Evolutionary conservation across 768 basidiomycete species (phyloP), one percentile per base, ranked within the genome.

Genomic region (Lyophyllum shimeji): DNA sequence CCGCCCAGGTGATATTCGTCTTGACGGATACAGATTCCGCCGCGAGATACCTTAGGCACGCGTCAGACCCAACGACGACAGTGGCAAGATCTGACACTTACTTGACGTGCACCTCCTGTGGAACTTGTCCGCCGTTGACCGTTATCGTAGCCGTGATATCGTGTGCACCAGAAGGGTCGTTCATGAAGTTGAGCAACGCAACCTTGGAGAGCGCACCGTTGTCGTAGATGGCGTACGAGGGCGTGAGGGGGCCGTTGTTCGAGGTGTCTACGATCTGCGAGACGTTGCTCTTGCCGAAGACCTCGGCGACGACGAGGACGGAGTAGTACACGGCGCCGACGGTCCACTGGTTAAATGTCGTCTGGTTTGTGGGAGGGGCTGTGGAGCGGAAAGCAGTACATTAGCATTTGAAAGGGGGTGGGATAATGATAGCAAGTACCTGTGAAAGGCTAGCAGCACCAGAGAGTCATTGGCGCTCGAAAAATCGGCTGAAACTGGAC

Each of bases 171-270:
- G 75, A 74, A 0, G 76, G 59, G 61, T 91, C 89, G 34, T 79
- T 76, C 47, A 90, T 76, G 62, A 80, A 93, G 69, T 93, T 95
- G 70, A 92, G 80, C 49, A 93, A 65, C 8, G 82, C 85, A 0
- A 90, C 76, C 40, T 85, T 79, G n/a, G 79, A 77, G 7, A 87
- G 82, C 2, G 66, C 73, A 18, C 82, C 83, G 53, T 85, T 79
- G 67, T 93, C 89, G 65, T 92, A 93, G 53, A 93, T 80, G 8
- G 82, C 87, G 67, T 92, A 87, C 2, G 81, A 76, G 56, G 90
- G 87, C 8, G 85, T 87, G 58, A 72, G 82, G 11, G 76, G 73
- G 60, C 62, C 64, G 57, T 83, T 83, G 47, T 79, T 76, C 20
- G 69, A 67, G 21, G 92, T 76, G 68, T 93, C 90, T 25, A 90